Base-by-base conservation (phyloP, 306 rosid species). In the Glycine tomentella region DNA sequence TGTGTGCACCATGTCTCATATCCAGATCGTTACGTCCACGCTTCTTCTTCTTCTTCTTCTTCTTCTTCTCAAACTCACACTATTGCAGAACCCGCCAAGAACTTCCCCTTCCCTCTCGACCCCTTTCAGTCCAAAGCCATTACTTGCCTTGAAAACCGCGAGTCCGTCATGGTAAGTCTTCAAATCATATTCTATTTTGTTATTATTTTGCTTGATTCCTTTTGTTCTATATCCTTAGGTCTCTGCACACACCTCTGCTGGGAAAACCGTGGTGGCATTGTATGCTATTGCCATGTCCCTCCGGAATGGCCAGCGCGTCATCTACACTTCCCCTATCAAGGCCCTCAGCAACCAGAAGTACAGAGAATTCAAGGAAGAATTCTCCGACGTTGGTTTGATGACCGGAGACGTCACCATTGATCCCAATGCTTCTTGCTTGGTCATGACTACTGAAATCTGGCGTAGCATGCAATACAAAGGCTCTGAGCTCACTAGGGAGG, bases 401-500 rank as follows among this genome's bases (percentile, higher is more conserved):
- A 95, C 99, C 0, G 99, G 99, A 20, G 99, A 95, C 81, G 97
- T 95, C 36, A 93, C 99, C 0, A 91, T 95, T 66, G 98, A 90
- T 20, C 98, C 98, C 48, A 93, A 93, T 76, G 98, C 99, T 52
- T 90, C 97, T 64, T 95, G 97, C 83, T 84, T 95, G 95, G 98
- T 95, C 50, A 95, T 95, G 99, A 95, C 99, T 20, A 95, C 99
- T 0, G 97, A 95, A 79, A 95, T 93, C 69, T 93, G 98, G 98
- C 96, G 98, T 17, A 93, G 99, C 63, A 95, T 95, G 99, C 98
- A 90, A 86, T 95, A 95, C 90, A 95, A 87, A 85, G 99, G 99
- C 56, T 95, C 98, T 4, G 98, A 93, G 90, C 58, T 95, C 33
- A 93, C 93, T 0, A 88, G 93, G 74, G 99, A 93, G 88, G 98